Base-by-base conservation (phyloP, 192 early-diverging fungal genomes). In the Pilaira anomala region DNA sequence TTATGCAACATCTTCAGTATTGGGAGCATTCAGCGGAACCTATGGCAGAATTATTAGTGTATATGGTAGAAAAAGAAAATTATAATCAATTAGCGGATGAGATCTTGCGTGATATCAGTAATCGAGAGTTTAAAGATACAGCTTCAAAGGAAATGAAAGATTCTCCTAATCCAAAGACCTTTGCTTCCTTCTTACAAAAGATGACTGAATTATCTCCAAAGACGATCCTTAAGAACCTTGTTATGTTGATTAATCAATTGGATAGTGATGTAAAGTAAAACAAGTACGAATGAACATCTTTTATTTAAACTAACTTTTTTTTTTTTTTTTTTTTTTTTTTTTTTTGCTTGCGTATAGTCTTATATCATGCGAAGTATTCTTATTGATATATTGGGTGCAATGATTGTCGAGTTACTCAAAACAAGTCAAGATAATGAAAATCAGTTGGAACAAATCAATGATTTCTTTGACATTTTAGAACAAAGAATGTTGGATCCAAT, bases 401-500 rank as follows among this genome's bases (percentile, higher is more conserved):
- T 98, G 13, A 93, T 95, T 45, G 80, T 87, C 26, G 82, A 88
- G 45, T 66, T 91, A 30, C 80, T 93, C 5, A 83, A 83, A 26
- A 86, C 88, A 26, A 67, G 72, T 24, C 87, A 90, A 33, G 84
- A 93, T 58, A 85, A 81, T 0, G 83, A 86, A 3, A 87, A 81
- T 18, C 78, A 81, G 29, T 78, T 81, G 63, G 80, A 84, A 59
- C 88, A 91, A 71, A 80, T 98, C 52, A 82, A 87, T 50, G 82
- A 86, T 41, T 95, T 92, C 65, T 97, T 93, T 75, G 93, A 96
- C 67, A 84, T 95, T 60, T 67, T 99, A 51, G 84, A 93, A 63
- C 93, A 98, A 69, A 83, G 96, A 11, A 93, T 95, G 77, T 84
- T 90, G 65, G 98, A 99, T 71, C 76, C 78, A n/a, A 92, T 86